A percentile compares a stretch with the other conserved stretches of the same genome.
Conservation (phyloP, 495 filamentous ascomycete genomes). For the Aspergillus biplanus region DNA sequence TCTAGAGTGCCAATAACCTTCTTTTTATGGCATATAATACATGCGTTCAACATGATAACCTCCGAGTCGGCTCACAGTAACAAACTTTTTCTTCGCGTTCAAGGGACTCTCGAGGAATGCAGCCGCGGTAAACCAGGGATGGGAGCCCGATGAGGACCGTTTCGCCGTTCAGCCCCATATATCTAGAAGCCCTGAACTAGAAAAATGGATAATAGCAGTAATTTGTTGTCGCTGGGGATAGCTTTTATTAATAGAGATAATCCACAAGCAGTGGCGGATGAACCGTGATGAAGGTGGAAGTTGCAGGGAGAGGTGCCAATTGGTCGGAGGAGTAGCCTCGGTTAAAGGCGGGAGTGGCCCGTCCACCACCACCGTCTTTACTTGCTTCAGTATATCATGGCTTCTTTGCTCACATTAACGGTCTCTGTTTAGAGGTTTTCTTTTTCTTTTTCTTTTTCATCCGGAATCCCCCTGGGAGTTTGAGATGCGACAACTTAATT, state of each 20-base stretch:
- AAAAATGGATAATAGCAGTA: too few relatives aligned
- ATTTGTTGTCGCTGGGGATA: not conserved
- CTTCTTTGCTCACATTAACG: too few relatives aligned
- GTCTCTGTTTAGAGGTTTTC: too few relatives aligned
- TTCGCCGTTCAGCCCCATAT: too few relatives aligned
- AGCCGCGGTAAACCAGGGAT: not conserved
- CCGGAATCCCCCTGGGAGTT: too few relatives aligned
- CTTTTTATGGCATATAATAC: constrained; percentile 4
- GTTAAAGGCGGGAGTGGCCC: not conserved
- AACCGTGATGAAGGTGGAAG: not conserved
- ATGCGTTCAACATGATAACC: constrained; percentile 1
- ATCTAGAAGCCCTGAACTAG: too few relatives aligned
- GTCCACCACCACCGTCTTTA: too few relatives aligned
- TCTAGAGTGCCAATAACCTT: not conserved
- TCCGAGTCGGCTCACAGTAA: not conserved
- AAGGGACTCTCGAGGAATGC: too few relatives aligned
- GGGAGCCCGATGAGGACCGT: too few relatives aligned
- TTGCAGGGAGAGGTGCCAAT: not conserved
- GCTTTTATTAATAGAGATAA: not conserved
- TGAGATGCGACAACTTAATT: too few relatives aligned
- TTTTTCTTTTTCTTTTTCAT: too few relatives aligned
- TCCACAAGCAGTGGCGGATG: not conserved
- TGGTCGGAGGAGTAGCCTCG: not conserved
- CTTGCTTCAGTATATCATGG: too few relatives aligned
- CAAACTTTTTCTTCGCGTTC: not conserved